Evolutionary conservation across 1,284 basidiomycete genomes (phyloP), one percentile per base, ranked within the genome.

Genomic region (Filobasidium uniguttulatum): DNA sequence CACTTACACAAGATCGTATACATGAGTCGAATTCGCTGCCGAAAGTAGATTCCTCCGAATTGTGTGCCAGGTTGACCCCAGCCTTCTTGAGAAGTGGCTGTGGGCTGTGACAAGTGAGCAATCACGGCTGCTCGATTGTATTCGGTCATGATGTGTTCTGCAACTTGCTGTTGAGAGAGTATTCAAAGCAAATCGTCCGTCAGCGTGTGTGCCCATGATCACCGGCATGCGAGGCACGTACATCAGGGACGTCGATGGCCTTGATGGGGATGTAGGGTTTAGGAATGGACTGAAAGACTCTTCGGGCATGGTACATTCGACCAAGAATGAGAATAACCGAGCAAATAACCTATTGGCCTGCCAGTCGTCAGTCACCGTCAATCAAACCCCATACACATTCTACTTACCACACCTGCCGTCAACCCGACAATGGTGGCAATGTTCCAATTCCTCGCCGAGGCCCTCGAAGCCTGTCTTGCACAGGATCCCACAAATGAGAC

Each of bases 31-130:
- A 85, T 71, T 5, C 73, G 66, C 28, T 76, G 75, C 37, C 82
- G 76, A 60, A 83, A 83, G 33, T 76, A 73, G 17, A 79, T 65
- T 20, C 75, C 78, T 20, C 72, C 74, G 59, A 77, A 75, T 55
- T 73, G 73, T 1, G 77, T 79, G 79, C 82, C 81, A 52, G 81
- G 84, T 57, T 73, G 69, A 15, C 85, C 85, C 85, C 85, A 89
- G 12, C 86, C 86, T 53, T 81, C 77, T 57, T 85, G 85, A 53
- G 72, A 70, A 1, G 75, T 77, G 40, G 78, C 77, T 57, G 78
- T 81, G 10, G 86, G 85, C 55, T 82, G 75, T 12, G 81, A 81
- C 60, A 85, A 79, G 64, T 83, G 79, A 14, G 81, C 75, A 54
- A 88, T 77, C 37, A 87, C 72, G 57, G 83, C 83, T 22, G 82